These are phyloP conservation scores for Scheffersomyces quercinus DNA, from an alignment of 1,139 yeast species.

Conservation along the genomic window DNA sequence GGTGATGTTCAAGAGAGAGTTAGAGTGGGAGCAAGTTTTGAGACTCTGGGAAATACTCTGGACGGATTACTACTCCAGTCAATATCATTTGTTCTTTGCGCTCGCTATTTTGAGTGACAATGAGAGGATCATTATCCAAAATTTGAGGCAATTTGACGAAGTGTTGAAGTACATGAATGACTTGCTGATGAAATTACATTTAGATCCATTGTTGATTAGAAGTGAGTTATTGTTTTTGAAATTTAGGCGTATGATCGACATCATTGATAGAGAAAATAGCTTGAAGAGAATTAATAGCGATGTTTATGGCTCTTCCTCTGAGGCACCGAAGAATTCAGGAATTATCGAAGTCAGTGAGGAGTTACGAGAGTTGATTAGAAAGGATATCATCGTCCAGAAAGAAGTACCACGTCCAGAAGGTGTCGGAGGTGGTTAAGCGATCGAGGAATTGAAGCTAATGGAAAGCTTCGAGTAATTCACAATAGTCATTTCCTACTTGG, in stretches of 20 bases:
- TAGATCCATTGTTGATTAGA: conserved; percentile 73
- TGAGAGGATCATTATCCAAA: conserved; percentile 73
- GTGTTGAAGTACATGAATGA: conserved; percentile 92
- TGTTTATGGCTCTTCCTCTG: conserved; percentile 10
- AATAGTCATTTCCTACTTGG: neutral
- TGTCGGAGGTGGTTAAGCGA: conserved; percentile 43
- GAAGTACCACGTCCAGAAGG: conserved; percentile 59
- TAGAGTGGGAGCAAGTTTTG: conserved; percentile 75
- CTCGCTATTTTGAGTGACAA: conserved; percentile 85
- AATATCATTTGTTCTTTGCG: conserved; percentile 84
- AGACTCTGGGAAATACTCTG: conserved; percentile 88
- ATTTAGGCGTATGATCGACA: conserved; percentile 75
- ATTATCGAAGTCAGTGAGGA: conserved; percentile 42
- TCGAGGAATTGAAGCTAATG: neutral
- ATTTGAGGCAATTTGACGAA: conserved; percentile 80
- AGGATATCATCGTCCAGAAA: conserved; percentile 60
- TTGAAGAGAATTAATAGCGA: conserved; percentile 16
- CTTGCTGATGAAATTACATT: conserved; percentile 70
- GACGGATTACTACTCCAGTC: conserved; percentile 84
- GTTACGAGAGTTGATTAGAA: conserved; percentile 59
- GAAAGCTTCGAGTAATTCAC: neutral
- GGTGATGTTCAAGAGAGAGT: conserved; percentile 95
- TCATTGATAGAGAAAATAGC: conserved; percentile 63
- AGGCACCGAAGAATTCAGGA: conserved; percentile 3
- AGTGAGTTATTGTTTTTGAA: conserved; percentile 80